These are phyloP conservation scores for Ceratocystis destructans DNA, from an alignment of 2,329 filamentous ascomycete genomes.

Conservation along the genomic window DNA sequence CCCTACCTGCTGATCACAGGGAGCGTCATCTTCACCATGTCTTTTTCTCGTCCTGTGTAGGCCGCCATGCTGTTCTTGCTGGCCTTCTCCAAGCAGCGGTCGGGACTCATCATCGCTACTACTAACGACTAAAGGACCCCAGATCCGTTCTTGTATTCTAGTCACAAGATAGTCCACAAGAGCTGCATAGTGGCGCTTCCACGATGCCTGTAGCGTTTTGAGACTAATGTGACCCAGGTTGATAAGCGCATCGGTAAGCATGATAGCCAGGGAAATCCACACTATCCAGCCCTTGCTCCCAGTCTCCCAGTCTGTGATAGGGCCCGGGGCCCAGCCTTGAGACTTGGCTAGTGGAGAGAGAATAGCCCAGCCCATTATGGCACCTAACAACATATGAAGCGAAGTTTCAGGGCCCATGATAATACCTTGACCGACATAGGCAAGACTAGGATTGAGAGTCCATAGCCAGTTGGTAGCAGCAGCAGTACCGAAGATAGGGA, in stretches of 20 bases:
- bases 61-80: neutral
- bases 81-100: constrained; percentile 11
- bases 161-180: constrained; percentile 13
- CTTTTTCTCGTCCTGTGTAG: neutral
- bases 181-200: constrained; percentile 11
- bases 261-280: constrained; percentile 90
- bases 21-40: constrained; percentile 46
- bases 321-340: constrained; percentile 77
- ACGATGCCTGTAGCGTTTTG: constrained; percentile 36
- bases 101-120: constrained; percentile 10
- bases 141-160: constrained; percentile 16
- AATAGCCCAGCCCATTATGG: constrained; percentile 77
- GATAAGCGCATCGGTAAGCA: constrained; percentile 85
- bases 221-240: constrained; percentile 68
- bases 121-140: constrained; percentile 1
- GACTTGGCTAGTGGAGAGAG: constrained; percentile 78
- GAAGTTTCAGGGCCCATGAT: constrained; percentile 97
- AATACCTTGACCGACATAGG: constrained; percentile 92
- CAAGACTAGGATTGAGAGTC: constrained; percentile 93
- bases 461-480: constrained; percentile 77
- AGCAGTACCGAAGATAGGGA: constrained; percentile 70
- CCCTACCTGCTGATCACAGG: constrained; percentile 67
- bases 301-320: constrained; percentile 74
- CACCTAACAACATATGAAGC: constrained; percentile 86
- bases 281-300: constrained; percentile 98